phyloP scores from a whole-genome alignment of 495 filamentous ascomycete genomes.

The Podospora anserina region DNA sequence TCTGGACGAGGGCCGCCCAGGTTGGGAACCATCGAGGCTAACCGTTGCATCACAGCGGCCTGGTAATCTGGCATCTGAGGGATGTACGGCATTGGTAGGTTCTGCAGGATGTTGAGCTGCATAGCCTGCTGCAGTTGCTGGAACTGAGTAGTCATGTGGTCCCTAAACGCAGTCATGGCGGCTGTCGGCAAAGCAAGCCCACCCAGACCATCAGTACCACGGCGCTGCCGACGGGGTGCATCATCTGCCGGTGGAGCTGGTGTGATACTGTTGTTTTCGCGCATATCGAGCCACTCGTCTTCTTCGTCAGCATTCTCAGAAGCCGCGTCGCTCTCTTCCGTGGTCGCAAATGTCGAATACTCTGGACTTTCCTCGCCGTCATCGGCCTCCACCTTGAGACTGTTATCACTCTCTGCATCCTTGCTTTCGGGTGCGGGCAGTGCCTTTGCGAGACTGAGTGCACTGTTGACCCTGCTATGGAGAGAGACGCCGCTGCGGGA shows the following conservation, averaged over 20 bases:
- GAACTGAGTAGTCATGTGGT: constrained; percentile 72
- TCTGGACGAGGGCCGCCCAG: constrained; percentile 13
- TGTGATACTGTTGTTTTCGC: constrained; percentile 24
- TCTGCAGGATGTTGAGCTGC: constrained; percentile 26
- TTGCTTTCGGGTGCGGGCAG: constrained; percentile 41
- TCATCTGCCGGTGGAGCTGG: constrained; percentile 11
- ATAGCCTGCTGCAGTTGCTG: constrained; percentile 75
- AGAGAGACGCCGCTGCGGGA: constrained; percentile 45
- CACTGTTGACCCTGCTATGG: constrained; percentile 62
- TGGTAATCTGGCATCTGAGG: constrained; percentile 70
- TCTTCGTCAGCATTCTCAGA: constrained; percentile 35
- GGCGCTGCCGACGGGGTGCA: constrained; percentile 29
- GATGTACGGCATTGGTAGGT: constrained; percentile 42
- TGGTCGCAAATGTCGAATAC: constrained; percentile 37
- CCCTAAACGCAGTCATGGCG: constrained; percentile 68
- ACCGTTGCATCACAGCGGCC: constrained; percentile 62
- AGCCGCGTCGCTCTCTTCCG: constrained; percentile 34
- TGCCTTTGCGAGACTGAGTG: constrained; percentile 57
- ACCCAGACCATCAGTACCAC: constrained; percentile 31
- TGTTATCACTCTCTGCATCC: constrained; percentile 34
- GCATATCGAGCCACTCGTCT: constrained; percentile 38
- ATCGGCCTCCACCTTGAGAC: constrained; percentile 23
- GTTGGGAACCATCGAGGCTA: constrained; percentile 59
- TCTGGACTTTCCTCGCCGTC: constrained; percentile 43
- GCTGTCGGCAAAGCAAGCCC: constrained; percentile 55